Percentiles rank a stretch among this genome's conserved stretches.
Conservation (phyloP, 345 rosid species). For the Gossypium turneri region DNA sequence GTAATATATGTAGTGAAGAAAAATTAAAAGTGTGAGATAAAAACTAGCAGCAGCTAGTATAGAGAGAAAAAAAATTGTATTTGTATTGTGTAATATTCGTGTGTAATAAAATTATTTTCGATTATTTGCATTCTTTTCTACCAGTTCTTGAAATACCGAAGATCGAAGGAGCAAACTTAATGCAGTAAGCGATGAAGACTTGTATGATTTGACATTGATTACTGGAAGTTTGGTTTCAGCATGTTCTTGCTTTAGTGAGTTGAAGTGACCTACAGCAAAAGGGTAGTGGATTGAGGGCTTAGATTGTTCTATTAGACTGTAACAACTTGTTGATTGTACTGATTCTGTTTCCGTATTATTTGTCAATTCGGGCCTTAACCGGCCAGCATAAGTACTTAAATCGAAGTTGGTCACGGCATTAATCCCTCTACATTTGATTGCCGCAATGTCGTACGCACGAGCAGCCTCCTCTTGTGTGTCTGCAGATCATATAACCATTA, state of each 20-base stretch:
- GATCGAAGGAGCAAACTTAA: constrained; percentile 53
- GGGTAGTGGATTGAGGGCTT: too few relatives aligned
- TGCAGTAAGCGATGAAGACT: constrained; percentile 44
- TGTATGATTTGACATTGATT: not conserved
- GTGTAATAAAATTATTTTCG: too few relatives aligned
- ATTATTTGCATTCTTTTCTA: constrained; percentile 40
- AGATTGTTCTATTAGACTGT: too few relatives aligned
- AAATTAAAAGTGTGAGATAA: too few relatives aligned
- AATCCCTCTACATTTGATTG: constrained; percentile 47
- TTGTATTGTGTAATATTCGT: too few relatives aligned
- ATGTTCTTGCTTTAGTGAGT: not conserved
- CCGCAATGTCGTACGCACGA: constrained; percentile 45
- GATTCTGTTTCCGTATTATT: not conserved
- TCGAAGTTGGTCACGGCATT: constrained; percentile 51
- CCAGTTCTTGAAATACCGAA: constrained; percentile 45
- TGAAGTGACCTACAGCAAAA: too few relatives aligned
- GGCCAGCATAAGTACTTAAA: constrained; percentile 44
- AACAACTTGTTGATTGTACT: not conserved
- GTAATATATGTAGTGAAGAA: too few relatives aligned
- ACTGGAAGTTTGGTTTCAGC: too few relatives aligned
- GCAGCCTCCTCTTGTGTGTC: constrained; percentile 57
- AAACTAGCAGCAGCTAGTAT: too few relatives aligned
- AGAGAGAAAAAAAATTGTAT: too few relatives aligned
- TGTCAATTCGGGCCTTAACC: constrained; percentile 38
- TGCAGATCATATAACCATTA: not conserved